These are phyloP conservation scores for Elsinoe necatrix DNA, from an alignment of 2,329 filamentous ascomycete species.

Conservation along the genomic window DNA sequence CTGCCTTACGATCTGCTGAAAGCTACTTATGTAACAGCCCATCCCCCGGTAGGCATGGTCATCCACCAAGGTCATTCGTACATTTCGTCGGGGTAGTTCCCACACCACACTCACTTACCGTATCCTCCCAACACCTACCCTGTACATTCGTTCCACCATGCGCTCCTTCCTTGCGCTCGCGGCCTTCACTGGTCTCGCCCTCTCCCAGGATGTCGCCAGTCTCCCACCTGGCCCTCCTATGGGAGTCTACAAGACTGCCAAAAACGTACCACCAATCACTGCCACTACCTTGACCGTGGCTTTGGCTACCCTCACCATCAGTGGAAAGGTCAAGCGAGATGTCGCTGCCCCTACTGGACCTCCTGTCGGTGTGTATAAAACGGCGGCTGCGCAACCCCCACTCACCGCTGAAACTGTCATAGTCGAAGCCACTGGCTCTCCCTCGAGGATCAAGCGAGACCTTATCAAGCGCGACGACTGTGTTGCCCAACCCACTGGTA, in stretches of 20 bases:
- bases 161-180: conserved; percentile 9
- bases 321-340: neutral
- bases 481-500: conserved; percentile 9
- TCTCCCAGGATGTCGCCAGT: conserved; percentile 4
- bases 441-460: neutral
- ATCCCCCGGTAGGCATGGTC: conserved; percentile 7
- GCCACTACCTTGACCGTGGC: conserved; percentile 8
- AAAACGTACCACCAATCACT: conserved; percentile 3
- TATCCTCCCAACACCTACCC: neutral
- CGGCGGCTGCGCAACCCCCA: neutral
- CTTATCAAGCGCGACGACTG: conserved; percentile 10
- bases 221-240: conserved; percentile 3
- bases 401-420: conserved; percentile 13
- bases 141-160: conserved; percentile 13
- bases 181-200: conserved; percentile 8
- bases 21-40: conserved; percentile 3
- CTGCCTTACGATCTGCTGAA: neutral
- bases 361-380: conserved; percentile 10
- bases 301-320: neutral
- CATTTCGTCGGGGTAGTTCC: conserved; percentile 6
- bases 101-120: conserved; percentile 12
- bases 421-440: conserved; percentile 1
- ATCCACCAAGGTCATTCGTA: conserved; percentile 13
- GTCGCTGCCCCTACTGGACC: neutral
- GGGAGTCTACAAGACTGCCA: conserved; percentile 12